Evolutionary conservation across 352 stramenopile genomes (phyloP), one percentile per base, ranked within the genome.

Genomic region (Phytophthora fragariaefolia): DNA sequence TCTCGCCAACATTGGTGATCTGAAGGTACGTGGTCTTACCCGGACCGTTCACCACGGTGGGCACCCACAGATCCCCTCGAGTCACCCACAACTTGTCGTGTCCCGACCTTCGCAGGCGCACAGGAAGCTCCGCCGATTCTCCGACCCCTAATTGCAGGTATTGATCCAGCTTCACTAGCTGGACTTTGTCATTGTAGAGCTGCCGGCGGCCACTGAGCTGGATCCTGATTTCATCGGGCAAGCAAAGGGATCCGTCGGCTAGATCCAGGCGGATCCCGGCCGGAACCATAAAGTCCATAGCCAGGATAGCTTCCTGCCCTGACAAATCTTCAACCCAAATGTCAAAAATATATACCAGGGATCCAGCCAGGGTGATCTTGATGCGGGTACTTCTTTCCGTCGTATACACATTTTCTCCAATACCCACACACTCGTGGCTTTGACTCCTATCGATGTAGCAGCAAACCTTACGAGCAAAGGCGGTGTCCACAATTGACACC

Each of bases 71-170:
- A 8, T 58, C 26, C 0, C 36, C 48, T 9, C 54, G 53, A 0
- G 47, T 55, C 15, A 70, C n/a, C 62, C 54, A 60, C 20, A 70
- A 17, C 26, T 65, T 63, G 34, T 60, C 8, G 2, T 26, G 17
- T 43, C 46, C 46, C 32, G 32, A 48, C 10, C 7, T 20, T 6
- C 13, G 17, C 9, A 27, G 22, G 5, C 36, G 28, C 1, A 49
- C n/a, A 0, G 27, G 24, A 6, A 59, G 5, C 15, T 70, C 55
- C n/a, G n/a, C n/a, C n/a, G n/a, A n/a, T n/a, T n/a, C n/a, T n/a
- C n/a, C n/a, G n/a, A n/a, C n/a, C n/a, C 7, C 13, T 32, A 62
- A 10, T 30, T 45, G n/a, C 3, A 57, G 10, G 1, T 40, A 18
- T n/a, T 28, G 20, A 20, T 32, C 27, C 6, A 38, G 6, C 10